phyloP scores from a whole-genome alignment of 306 rosid genomes.

The Rosa persica region DNA sequence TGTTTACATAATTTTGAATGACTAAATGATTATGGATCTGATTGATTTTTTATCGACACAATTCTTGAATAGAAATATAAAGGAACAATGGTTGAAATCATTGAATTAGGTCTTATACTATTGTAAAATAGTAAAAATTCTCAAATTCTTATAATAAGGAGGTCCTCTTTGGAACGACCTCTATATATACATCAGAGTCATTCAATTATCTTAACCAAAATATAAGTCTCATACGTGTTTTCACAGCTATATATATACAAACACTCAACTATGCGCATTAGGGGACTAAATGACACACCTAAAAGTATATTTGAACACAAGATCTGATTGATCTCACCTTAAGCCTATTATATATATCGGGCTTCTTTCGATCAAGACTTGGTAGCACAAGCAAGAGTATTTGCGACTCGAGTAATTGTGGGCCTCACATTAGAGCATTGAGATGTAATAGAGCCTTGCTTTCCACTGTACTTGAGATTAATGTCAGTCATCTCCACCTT shows the following conservation, averaged over 20 bases:
- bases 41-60: too few relatives aligned
- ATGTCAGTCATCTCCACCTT: background rate
- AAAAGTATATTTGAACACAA: background rate
- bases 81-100: too few relatives aligned
- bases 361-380: background rate
- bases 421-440: background rate
- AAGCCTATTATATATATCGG: too few relatives aligned
- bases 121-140: too few relatives aligned
- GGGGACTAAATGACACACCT: background rate
- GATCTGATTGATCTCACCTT: too few relatives aligned
- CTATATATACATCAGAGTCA: background rate
- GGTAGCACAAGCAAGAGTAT: conserved; percentile 2
- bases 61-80: too few relatives aligned
- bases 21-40: too few relatives aligned
- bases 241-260: background rate
- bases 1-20: too few relatives aligned
- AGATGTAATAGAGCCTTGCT: background rate
- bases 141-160: too few relatives aligned
- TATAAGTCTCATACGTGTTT: background rate
- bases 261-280: background rate
- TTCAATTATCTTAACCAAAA: background rate
- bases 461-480: background rate
- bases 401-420: background rate
- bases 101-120: too few relatives aligned
- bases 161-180: too few relatives aligned